Evolutionary conservation across 1,284 basidiomycete species (phyloP).

Genomic region (Fereydounia khargensis): DNA sequence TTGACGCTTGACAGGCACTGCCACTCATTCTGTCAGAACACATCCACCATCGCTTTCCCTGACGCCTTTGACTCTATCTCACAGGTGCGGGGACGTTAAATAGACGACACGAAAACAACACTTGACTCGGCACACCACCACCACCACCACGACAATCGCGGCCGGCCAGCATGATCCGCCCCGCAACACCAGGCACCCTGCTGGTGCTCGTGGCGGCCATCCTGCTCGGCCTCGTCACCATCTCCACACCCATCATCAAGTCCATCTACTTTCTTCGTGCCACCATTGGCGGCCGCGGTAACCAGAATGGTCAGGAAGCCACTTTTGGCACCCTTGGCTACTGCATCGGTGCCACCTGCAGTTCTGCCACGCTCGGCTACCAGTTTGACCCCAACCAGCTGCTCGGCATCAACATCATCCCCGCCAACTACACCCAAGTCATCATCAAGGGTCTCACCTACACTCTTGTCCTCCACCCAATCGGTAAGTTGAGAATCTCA

Average conservation of each 20-base stretch:
- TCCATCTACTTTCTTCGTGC: conserved; percentile 45
- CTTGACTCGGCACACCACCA: no score
- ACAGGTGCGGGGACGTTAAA: no score
- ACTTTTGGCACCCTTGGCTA: conserved; percentile 41
- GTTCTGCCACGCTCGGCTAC: conserved; percentile 37
- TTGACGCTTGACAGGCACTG: no score
- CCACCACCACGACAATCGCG: neutral
- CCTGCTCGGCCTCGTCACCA: conserved; percentile 43
- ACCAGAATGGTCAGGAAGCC: conserved; percentile 15
- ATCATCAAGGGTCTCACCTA: conserved; percentile 51
- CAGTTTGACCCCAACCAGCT: conserved; percentile 46
- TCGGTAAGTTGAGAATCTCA: conserved; percentile 6
- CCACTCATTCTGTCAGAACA: no score
- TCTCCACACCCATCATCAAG: conserved; percentile 46
- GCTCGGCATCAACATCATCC: conserved; percentile 30
- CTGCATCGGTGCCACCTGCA: conserved; percentile 36
- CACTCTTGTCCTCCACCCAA: conserved; percentile 45
- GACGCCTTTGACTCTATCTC: neutral
- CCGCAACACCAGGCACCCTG: conserved; percentile 42
- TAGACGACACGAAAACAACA: no score
- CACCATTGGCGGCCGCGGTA: conserved; percentile 29
- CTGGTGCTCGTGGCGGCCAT: conserved; percentile 39
- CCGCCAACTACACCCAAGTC: conserved; percentile 25
- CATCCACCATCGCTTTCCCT: neutral
- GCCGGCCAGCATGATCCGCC: conserved; percentile 29